phyloP scores from a whole-genome alignment of 495 filamentous ascomycete species.

The Geopyxis carbonaria region DNA sequence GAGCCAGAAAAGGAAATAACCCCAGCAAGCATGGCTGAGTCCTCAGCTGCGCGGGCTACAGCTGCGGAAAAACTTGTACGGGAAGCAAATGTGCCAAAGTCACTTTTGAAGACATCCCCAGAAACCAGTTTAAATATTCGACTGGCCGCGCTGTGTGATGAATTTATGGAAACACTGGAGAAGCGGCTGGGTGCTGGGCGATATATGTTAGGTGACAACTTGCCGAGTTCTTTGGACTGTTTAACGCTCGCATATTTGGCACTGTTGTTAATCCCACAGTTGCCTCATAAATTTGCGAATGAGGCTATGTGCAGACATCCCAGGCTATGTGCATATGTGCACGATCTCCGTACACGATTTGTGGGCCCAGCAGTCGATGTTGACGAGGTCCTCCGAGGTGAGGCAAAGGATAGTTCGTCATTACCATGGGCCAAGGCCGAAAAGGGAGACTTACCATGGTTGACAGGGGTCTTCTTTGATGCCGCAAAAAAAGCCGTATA shows the following conservation, averaged over 20 bases:
- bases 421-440: constrained; percentile 15
- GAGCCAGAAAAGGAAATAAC: constrained; percentile 11
- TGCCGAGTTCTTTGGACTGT: constrained; percentile 54
- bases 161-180: constrained; percentile 52
- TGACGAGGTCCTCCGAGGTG: neutral
- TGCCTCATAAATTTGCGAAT: constrained; percentile 37
- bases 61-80: constrained; percentile 1
- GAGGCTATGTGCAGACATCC: constrained; percentile 2
- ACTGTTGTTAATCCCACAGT: constrained; percentile 49
- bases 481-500: constrained; percentile 2
- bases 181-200: constrained; percentile 36
- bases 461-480: constrained; percentile 13
- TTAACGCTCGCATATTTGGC: constrained; percentile 60
- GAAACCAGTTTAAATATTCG: constrained; percentile 44
- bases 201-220: constrained; percentile 35
- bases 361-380: neutral
- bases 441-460: constrained; percentile 15
- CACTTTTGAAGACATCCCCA: constrained; percentile 10
- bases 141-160: constrained; percentile 48
- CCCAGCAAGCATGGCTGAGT: no score
- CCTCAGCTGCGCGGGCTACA: constrained; percentile 20
- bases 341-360: constrained; percentile 1
- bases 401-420: no score
- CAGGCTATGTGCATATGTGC: constrained; percentile 9
- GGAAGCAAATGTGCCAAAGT: neutral